Base-by-base conservation (phyloP, 305 asterid species). In the Rubia occidens region DNA sequence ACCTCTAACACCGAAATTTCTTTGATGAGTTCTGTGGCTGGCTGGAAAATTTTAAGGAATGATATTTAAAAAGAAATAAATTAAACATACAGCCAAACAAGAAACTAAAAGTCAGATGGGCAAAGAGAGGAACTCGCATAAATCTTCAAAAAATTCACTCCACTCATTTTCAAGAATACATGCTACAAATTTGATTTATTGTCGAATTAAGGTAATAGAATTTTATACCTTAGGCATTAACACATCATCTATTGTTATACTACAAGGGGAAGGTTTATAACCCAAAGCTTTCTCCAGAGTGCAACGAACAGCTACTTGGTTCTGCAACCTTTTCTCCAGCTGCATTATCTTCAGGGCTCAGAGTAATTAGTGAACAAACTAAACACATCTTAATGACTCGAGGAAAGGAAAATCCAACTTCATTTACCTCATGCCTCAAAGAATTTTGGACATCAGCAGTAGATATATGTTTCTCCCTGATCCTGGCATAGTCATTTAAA, bases 21-120 rank as follows among this genome's bases (percentile, higher is more conserved):
- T 84, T 81, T 85, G n/a, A 95, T 95, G 70, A 95, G 91, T 76
- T 91, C 95, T 66, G 92, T 86, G n/a, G 95, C 96, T 14, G 97
- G 90, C 99, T 95, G 97, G 58, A 82, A 84, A 0, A 53, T 63
- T 51, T 45, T 44, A 58, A 64, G 66, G 43, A 66, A 37, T 51
- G 49, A 15, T 37, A 11, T 44, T 53, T 45, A 40, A 37, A 32
- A 17, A 61, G 4, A 70, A 54, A 32, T 2, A 53, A 20, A 21
- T 6, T 44, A 68, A 24, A 56, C 54, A n/a, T 45, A 10, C 59
- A 40, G 11, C n/a, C 42, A 42, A 24, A 43, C 39, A 37, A 13
- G 66, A 68, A 54, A 56, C 56, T 6, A 18, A 56, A n/a, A 21
- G 58, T 10, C 54, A 37, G 39, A 51, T 21, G 29, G 51, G 47